Conservation (phyloP, 257 asterid genomes). For the Linaria vulgaris region DNA sequence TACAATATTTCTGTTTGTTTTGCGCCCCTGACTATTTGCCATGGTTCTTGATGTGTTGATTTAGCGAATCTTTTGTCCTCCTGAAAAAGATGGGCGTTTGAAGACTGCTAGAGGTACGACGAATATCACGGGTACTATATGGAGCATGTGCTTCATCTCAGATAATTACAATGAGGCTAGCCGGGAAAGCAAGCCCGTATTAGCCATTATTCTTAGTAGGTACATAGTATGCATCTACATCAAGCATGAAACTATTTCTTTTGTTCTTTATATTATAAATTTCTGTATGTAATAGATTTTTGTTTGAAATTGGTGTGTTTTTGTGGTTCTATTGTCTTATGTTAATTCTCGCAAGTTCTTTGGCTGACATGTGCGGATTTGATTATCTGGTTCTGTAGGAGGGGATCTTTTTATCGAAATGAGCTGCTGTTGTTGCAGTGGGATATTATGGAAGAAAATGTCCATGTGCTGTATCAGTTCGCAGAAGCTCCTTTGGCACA, state of each 20-base stretch:
- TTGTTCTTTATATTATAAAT: constrained; percentile 5
- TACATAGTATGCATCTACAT: constrained; percentile 29
- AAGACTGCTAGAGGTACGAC: constrained; percentile 49
- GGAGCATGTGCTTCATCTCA: constrained; percentile 99
- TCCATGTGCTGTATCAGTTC: constrained; percentile 66
- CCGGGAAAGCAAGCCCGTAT: constrained; percentile 58
- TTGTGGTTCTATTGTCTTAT: constrained; percentile 23
- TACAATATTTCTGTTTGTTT: constrained; percentile 20
- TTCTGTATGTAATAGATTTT: too few relatives aligned
- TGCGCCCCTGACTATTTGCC: constrained; percentile 24
- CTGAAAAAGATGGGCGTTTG: constrained; percentile 62
- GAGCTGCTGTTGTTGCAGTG: constrained; percentile 84
- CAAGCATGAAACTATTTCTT: constrained; percentile 23
- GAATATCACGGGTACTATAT: constrained; percentile 81
- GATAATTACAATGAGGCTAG: constrained; percentile 45
- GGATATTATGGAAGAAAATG: constrained; percentile 58
- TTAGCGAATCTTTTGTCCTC: constrained; percentile 68
- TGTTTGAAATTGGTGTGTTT: constrained; percentile 9
- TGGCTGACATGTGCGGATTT: constrained; percentile 13
- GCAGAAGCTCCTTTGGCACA: constrained; percentile 82
- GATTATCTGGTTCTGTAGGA: constrained; percentile 56
- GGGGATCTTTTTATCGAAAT: constrained; percentile 69
- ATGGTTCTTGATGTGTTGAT: constrained; percentile 26
- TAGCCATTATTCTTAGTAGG: constrained; percentile 95
- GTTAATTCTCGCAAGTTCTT: neutral